Percentiles rank a stretch among this genome's conserved stretches.
phyloP scores from a whole-genome alignment of 2,329 filamentous ascomycete species.

The Xylaria sp. region DNA sequence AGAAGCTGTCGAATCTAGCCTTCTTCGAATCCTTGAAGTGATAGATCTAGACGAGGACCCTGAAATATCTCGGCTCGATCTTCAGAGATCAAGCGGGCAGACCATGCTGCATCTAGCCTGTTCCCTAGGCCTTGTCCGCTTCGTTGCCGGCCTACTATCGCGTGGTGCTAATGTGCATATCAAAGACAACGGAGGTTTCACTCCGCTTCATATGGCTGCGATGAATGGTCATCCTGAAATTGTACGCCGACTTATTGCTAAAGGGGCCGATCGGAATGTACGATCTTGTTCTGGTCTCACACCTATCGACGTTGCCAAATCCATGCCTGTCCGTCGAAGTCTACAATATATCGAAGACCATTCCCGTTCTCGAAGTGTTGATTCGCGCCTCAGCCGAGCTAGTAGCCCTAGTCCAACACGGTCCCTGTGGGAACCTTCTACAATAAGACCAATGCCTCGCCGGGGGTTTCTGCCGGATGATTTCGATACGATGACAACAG shows the following conservation, averaged over 20 bases:
- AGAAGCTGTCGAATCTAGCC: conserved; percentile 67
- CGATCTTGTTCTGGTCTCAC: conserved; percentile 77
- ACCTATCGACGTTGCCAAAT: conserved; percentile 76
- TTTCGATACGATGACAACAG: conserved; percentile 54
- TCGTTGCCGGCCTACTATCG: conserved; percentile 80
- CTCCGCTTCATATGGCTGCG: conserved; percentile 83
- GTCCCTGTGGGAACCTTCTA: conserved; percentile 72
- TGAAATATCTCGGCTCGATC: conserved; percentile 73
- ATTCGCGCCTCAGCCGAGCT: conserved; percentile 68
- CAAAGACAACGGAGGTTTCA: conserved; percentile 82
- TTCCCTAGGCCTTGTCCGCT: conserved; percentile 77
- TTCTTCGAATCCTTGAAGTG: conserved; percentile 80
- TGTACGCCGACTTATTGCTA: conserved; percentile 77
- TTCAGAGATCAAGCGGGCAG: conserved; percentile 74
- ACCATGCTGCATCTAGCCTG: conserved; percentile 85
- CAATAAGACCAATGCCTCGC: conserved; percentile 46
- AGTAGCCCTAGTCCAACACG: conserved; percentile 75
- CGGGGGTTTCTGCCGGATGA: conserved; percentile 57
- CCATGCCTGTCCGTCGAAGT: conserved; percentile 70
- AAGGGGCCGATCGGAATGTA: conserved; percentile 77
- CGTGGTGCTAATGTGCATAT: conserved; percentile 81
- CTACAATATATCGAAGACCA: conserved; percentile 72
- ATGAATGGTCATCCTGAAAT: conserved; percentile 81
- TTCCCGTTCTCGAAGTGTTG: conserved; percentile 73
- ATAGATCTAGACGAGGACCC: conserved; percentile 82